phyloP scores from a whole-genome alignment of 441 rosid species.

The Euphorbia schlechtendalii region DNA sequence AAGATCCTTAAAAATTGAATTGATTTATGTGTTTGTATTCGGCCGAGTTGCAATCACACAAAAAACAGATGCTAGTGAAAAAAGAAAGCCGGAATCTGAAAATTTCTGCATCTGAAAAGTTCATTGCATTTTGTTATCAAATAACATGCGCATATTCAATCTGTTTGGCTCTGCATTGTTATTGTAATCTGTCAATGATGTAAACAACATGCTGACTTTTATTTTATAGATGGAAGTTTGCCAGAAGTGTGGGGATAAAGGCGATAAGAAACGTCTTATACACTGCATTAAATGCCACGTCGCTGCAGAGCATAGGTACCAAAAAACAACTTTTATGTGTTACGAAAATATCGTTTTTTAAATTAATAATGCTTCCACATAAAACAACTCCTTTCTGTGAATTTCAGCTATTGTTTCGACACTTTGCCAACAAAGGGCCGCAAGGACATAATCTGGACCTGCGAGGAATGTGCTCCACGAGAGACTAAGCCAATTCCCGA shows the following conservation, averaged over 20 bases:
- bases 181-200: too few relatives aligned
- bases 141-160: background rate
- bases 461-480: conserved; percentile 14
- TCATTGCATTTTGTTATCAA: too few relatives aligned
- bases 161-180: background rate
- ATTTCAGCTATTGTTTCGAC: conserved; percentile 14
- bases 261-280: conserved; percentile 7
- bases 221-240: too few relatives aligned
- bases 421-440: background rate
- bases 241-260: conserved; percentile 18
- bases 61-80: too few relatives aligned
- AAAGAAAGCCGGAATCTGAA: too few relatives aligned
- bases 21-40: too few relatives aligned
- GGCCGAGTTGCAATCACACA: too few relatives aligned
- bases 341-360: too few relatives aligned
- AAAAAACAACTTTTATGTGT: background rate
- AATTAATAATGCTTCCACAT: background rate
- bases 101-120: too few relatives aligned
- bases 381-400: background rate
- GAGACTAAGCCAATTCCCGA: background rate
- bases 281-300: conserved; percentile 10
- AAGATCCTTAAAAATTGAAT: too few relatives aligned
- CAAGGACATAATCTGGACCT: conserved; percentile 4
- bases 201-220: too few relatives aligned
- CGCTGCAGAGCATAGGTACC: conserved; percentile 15